Evolutionary conservation across 345 rosid species (phyloP), one percentile per base, ranked within the genome.

Genomic region (Gossypium turneri): DNA sequence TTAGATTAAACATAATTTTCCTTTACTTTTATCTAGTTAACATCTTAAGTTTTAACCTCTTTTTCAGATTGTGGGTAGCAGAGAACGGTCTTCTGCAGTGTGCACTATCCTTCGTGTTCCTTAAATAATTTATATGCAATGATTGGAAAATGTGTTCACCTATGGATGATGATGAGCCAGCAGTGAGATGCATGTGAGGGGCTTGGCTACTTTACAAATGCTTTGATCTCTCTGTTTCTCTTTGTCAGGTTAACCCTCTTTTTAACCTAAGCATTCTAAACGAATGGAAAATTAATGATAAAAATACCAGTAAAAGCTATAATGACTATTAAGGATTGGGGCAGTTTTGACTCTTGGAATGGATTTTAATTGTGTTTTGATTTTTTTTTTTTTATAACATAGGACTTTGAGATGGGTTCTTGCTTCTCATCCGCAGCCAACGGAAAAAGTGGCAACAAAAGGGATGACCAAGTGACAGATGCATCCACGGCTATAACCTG

Each of bases 321-420:
- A 34, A 34, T 41, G 38, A 9, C 44, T 56, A 53, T 52, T 34
- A 55, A 70, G 48, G 45, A 41, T 57, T 12, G 24, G 20, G 64
- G 38, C 51, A 4, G 17, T 72, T 38, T 55, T 22, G 64, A 41
- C 22, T 51, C 41, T 71, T 71, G 65, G 65, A 20, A 29, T 24
- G 50, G 27, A 13, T 38, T 56, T 43, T 56, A 13, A 56, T 38
- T 55, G 41, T 34, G n/a, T 19, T 67, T 72, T 56, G 24, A 53
- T 53, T 56, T 72, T 45, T 56, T 48, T 70, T 71, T 72, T 25
- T 56, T 27, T 55, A 15, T 29, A 25, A 62, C 44, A 8, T 75
- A 27, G 77, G 79, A 41, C 67, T 57, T 60, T 27, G 60, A 52
- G 63, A 92, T 92, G 97, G 97, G 97, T 75, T 83, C 88, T 80